These are phyloP conservation scores for Magnolia changhungtana DNA, from an alignment of 164 flowering plant species.

Conservation along the genomic window DNA sequence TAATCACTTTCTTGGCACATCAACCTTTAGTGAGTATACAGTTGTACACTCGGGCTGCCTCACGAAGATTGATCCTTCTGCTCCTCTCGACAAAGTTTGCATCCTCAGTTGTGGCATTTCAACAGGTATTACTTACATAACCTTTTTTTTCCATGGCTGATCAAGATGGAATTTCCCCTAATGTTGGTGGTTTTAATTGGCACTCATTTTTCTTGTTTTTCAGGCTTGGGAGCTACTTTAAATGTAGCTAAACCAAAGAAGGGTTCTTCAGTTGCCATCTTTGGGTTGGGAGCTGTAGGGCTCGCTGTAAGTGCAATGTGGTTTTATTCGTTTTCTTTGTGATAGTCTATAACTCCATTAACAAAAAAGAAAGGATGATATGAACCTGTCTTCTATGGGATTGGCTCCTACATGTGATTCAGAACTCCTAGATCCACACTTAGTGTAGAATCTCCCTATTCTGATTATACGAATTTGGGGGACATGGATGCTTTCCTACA, in stretches of 20 bases:
- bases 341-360: background rate
- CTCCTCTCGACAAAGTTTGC: conserved; percentile 33
- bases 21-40: conserved; percentile 73
- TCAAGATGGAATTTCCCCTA: background rate
- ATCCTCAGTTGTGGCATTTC: conserved; percentile 65
- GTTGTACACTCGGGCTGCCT: conserved; percentile 60
- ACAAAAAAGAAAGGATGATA: background rate
- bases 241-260: conserved; percentile 74
- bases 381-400: background rate
- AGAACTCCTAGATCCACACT: background rate
- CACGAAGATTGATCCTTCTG: conserved; percentile 58
- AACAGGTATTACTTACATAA: conserved; percentile 35
- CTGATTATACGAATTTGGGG: no score
- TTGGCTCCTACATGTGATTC: background rate
- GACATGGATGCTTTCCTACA: background rate
- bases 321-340: background rate
- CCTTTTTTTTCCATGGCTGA: background rate
- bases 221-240: conserved; percentile 75
- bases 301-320: conserved; percentile 54
- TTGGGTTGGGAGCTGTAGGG: conserved; percentile 84
- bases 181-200: background rate
- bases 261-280: conserved; percentile 64
- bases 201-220: background rate
- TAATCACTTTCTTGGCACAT: conserved; percentile 65
- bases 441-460: no score